Conservation (phyloP, 164 flowering plant genomes). For the grape (Vitis vinifera) region ASM3070453v1 NC_081805.1:21816501-21817000, state of each 20-base stretch:
- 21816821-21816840: conserved; percentile 25
- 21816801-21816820: conserved; percentile 27
- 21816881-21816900: conserved; percentile 68
- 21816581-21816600: conserved; percentile 83
- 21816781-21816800: background rate
- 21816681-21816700: background rate
- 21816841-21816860: conserved; percentile 93
- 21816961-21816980: conserved; percentile 60
- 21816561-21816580: conserved; percentile 63
- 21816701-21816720: background rate
- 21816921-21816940: conserved; percentile 93
- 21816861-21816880: conserved; percentile 93
- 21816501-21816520: conserved; percentile 58
- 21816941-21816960: conserved; percentile 93
- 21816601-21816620: conserved; percentile 77
- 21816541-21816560: conserved; percentile 65
- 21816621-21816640: conserved; percentile 58
- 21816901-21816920: conserved; percentile 81
- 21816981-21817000: conserved; percentile 37
- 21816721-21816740: background rate
- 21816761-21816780: background rate
- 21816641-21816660: background rate
- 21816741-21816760: background rate
- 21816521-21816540: conserved; percentile 64
- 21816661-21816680: background rate